Conservation (phyloP, 1,284 basidiomycete genomes). For the Termitomyces sp. region DNA sequence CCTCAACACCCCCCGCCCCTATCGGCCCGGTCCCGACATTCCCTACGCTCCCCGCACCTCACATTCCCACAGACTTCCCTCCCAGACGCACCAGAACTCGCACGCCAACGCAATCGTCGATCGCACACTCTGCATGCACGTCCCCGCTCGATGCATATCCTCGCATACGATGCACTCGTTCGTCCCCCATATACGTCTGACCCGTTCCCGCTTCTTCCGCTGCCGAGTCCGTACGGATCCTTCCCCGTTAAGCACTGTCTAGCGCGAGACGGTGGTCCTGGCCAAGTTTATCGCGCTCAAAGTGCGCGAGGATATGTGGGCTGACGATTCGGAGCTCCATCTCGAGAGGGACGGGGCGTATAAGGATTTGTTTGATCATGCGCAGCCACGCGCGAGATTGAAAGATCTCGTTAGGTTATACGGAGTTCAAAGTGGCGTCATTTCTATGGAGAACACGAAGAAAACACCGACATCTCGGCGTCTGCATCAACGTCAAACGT, state of each 20-base stretch:
- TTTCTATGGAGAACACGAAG: conserved; percentile 19
- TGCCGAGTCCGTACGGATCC: background rate
- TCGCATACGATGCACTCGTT: conserved; percentile 56
- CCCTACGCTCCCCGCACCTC: conserved; percentile 45
- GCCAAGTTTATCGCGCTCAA: conserved; percentile 75
- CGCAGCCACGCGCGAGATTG: conserved; percentile 63
- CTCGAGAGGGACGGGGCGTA: conserved; percentile 67
- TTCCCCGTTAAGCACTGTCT: conserved; percentile 26
- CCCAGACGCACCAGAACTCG: conserved; percentile 34
- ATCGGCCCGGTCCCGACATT: conserved; percentile 22
- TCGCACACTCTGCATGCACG: conserved; percentile 64
- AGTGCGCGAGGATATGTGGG: conserved; percentile 69
- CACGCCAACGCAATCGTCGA: conserved; percentile 64
- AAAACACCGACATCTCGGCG: too few species aligned
- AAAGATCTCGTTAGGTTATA: conserved; percentile 66
- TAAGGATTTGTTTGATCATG: conserved; percentile 72
- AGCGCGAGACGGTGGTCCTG: conserved; percentile 67
- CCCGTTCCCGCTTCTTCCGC: conserved; percentile 53
- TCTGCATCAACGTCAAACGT: too few species aligned
- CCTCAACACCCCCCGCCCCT: background rate
- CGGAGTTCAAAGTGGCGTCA: conserved; percentile 32
- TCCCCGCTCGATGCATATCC: conserved; percentile 66
- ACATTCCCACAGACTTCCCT: conserved; percentile 46
- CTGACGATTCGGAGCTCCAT: conserved; percentile 62
- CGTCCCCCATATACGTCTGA: conserved; percentile 66